Evolutionary conservation across 2,329 filamentous ascomycete genomes (phyloP).

Genomic region (Diplocarpon mali): DNA sequence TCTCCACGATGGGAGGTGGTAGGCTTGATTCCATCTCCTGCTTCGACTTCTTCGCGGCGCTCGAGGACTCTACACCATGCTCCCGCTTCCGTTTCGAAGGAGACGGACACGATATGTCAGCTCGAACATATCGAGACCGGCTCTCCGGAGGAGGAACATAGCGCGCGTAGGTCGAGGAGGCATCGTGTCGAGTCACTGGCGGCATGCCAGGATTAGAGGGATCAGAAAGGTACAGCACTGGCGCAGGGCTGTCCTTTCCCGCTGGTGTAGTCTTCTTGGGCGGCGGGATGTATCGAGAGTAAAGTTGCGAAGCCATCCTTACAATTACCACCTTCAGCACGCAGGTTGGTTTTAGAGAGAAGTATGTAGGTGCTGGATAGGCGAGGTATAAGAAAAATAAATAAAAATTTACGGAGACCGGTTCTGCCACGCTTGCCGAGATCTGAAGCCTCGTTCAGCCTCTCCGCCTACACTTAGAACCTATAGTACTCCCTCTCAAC

Average conservation of each 20-base stretch:
- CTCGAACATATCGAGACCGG: neutral
- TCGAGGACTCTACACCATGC: neutral
- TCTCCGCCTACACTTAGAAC: neutral
- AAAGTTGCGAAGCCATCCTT: conserved; percentile 22
- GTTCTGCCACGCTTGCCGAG: neutral
- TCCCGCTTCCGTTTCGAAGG: conserved; percentile 1
- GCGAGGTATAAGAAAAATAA: neutral
- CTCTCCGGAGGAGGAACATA: conserved; percentile 23
- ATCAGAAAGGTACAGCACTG: neutral
- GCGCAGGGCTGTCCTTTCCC: neutral
- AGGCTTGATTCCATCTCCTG: neutral
- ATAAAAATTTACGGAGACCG: neutral
- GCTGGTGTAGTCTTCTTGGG: conserved; percentile 15
- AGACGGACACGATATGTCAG: neutral
- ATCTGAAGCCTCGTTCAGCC: neutral
- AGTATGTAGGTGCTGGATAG: too few species aligned
- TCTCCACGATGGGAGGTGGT: neutral
- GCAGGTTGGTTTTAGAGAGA: too few species aligned
- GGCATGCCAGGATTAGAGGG: conserved; percentile 7
- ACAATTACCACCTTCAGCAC: neutral
- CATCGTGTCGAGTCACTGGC: conserved; percentile 18
- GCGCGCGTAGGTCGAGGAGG: conserved; percentile 24
- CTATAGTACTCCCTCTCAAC: too few species aligned
- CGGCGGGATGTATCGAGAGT: conserved; percentile 25
- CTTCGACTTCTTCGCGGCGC: conserved; percentile 6